phyloP scores from a whole-genome alignment of 352 stramenopile species.

The Phytophthora meadii region DNA sequence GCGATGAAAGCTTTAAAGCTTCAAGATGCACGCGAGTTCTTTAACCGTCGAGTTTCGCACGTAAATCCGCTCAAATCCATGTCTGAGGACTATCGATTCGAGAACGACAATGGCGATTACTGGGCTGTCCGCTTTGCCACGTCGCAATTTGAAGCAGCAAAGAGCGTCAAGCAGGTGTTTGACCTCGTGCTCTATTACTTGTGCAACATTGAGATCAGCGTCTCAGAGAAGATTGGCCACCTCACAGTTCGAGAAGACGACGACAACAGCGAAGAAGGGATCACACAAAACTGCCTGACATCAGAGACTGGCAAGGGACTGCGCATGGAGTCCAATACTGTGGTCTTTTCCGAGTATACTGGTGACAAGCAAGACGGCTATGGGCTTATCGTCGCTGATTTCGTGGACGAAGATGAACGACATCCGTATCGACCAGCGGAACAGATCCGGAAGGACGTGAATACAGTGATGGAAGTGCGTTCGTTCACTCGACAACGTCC shows the following conservation, averaged over 20 bases:
- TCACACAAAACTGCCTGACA: conserved; percentile 38
- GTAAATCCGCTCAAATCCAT: conserved; percentile 32
- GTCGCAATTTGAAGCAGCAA: conserved; percentile 32
- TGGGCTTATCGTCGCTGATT: conserved; percentile 40
- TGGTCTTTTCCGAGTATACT: conserved; percentile 39
- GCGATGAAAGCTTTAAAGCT: conserved; percentile 34
- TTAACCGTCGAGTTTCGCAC: conserved; percentile 20
- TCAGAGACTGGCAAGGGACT: conserved; percentile 34
- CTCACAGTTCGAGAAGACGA: conserved; percentile 51
- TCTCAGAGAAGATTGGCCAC: conserved; percentile 43
- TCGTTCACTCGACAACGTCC: conserved; percentile 15
- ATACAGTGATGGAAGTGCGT: conserved; percentile 37
- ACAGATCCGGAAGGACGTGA: conserved; percentile 44
- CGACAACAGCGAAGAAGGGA: conserved; percentile 29
- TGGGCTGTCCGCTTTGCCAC: conserved; percentile 38
- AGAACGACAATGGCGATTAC: conserved; percentile 34
- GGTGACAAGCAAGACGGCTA: conserved; percentile 17
- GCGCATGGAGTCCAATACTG: conserved; percentile 44
- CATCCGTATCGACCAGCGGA: conserved; percentile 36
- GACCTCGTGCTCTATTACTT: conserved; percentile 43
- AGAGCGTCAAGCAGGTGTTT: conserved; percentile 43
- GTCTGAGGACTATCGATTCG: conserved; percentile 43
- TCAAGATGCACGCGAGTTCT: conserved; percentile 24
- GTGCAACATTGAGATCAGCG: conserved; percentile 49
- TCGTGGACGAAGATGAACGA: conserved; percentile 44